A percentile compares a stretch with the other conserved stretches of the same genome.
phyloP scores from a whole-genome alignment of 2,329 filamentous ascomycete genomes.

The Fusarium guadeloupense region DNA sequence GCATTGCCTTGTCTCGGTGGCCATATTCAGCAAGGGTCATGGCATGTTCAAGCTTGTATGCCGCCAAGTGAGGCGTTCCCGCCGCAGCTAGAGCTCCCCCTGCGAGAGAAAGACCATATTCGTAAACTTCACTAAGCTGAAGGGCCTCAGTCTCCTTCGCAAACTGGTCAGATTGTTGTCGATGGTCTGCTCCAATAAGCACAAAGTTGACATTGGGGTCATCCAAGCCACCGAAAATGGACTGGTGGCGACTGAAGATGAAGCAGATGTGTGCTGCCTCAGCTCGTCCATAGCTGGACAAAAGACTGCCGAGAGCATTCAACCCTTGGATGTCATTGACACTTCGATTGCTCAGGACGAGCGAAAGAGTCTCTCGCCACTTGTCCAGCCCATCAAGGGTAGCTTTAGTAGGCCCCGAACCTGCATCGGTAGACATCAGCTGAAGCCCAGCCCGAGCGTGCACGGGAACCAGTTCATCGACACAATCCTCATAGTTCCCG shows the following conservation, averaged over 20 bases:
- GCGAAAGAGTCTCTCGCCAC: conserved; percentile 88
- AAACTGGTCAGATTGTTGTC: conserved; percentile 74
- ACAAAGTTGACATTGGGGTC: conserved; percentile 82
- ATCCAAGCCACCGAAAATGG: conserved; percentile 83
- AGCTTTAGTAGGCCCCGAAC: conserved; percentile 71
- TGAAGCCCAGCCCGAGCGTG: conserved; percentile 93
- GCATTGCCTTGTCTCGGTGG: conserved; percentile 80
- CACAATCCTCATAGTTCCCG: conserved; percentile 91
- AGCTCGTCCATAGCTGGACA: conserved; percentile 84
- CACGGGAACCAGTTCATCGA: conserved; percentile 93
- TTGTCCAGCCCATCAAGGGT: conserved; percentile 86
- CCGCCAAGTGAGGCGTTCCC: conserved; percentile 81
- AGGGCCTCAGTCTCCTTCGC: conserved; percentile 84
- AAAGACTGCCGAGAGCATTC: conserved; percentile 79
- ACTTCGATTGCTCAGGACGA: conserved; percentile 90
- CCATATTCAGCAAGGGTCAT: conserved; percentile 85
- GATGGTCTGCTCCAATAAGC: conserved; percentile 85
- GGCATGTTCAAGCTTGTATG: conserved; percentile 92
- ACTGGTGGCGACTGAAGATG: conserved; percentile 78
- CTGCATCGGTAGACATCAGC: conserved; percentile 80
- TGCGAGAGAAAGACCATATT: conserved; percentile 83
- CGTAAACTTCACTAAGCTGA: conserved; percentile 95
- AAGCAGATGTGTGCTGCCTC: conserved; percentile 96
- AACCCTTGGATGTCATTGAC: conserved; percentile 80
- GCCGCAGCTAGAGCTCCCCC: conserved; percentile 60